Base-by-base conservation (phyloP, 495 filamentous ascomycete genomes). In the Daldinia caldariorum region DNA sequence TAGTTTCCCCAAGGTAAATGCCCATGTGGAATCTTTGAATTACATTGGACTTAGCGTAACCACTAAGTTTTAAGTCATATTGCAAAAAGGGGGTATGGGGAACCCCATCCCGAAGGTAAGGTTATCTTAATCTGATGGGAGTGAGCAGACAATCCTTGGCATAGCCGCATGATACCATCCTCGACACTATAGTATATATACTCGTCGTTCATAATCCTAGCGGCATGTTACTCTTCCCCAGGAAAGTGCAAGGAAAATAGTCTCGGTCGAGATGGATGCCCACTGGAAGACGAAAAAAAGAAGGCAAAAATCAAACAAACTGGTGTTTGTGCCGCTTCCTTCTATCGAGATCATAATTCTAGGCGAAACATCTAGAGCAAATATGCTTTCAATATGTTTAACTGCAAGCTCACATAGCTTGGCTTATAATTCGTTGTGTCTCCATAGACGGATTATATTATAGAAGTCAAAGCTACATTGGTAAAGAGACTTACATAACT, bases 81-180 rank as follows among this genome's bases (percentile, higher is more conserved):
- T 18, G 6, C 41, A n/a, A 45, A 45, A 45, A 45, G 3, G 41
- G 41, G 41, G 41, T 45, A 45, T 45, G 41, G 41, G 41, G 41
- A 45, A 45, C 41, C 41, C 41, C 41, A 45, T 45, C 41, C 16
- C 41, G 16, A 5, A 45, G 2, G 16, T 45, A 45, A 18, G 41
- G 41, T 45, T 45, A 45, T 45, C 6, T 45, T 20, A 47, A 47
- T 47, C 43, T 47, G 18, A 22, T 20, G 18, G 8, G 43, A 47
- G 8, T 13, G 9, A 18, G 9, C 18, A 22, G 20, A 16, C 43
- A 47, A 47, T 47, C 43, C 18, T 47, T 45, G 41, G 16, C 41
- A 45, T 45, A 45, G 6, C 6, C 34, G 10, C 16, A 45, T 20
- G 4, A 45, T 45, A 45, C n/a, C 3, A 47, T 47, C 18, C 18